Base-by-base conservation (phyloP, 805 yeast genomes). In the Metschnikowia hibisci region DNA sequence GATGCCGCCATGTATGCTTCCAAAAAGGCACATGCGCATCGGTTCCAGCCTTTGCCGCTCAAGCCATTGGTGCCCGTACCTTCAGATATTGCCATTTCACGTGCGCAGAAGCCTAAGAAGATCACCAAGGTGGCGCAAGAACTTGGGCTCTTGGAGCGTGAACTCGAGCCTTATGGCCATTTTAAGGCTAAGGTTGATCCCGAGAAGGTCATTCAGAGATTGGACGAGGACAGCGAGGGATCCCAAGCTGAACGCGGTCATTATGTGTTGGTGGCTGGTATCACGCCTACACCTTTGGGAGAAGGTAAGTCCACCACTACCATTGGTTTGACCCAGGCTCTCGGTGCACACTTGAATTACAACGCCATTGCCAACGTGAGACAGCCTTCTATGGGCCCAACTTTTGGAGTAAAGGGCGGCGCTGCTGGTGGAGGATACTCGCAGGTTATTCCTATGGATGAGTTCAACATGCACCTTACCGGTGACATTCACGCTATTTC, bases 391-490 rank as follows among this genome's bases (percentile, higher is more conserved):
- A 88, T 91, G 96, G 98, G 98, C 31, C 99, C 99, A 40, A 91
- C 98, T 14, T 91, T 91, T 58, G 99, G 99, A 64, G 89, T 91
- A 57, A 91, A 91, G 71, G 99, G 99, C 60, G 98, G 98, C 66
- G 99, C 99, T 45, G 98, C 98, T 14, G 99, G 99, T 56, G 99
- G 98, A 62, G 98, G 98, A 37, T 91, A 89, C 66, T 78, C 98
- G 2, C 98, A 91, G 69, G 98, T 91, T 35, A 90, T 91, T 56
- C 98, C 98, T 41, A 91, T 91, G 97, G 99, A 91, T 66, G 97
- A 91, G 69, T 91, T 91, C 75, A 91, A 93, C 72, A 80, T 93
- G 87, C 98, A 91, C 64, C 75, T 91, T 53, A 91, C 98, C 39
- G 98, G 98, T 62, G 99, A 91, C 64, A 91, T 91, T 53, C 98